These are phyloP conservation scores for Suhomyces emberorum DNA, from an alignment of 805 yeast genomes.

Conservation along the genomic window DNA sequence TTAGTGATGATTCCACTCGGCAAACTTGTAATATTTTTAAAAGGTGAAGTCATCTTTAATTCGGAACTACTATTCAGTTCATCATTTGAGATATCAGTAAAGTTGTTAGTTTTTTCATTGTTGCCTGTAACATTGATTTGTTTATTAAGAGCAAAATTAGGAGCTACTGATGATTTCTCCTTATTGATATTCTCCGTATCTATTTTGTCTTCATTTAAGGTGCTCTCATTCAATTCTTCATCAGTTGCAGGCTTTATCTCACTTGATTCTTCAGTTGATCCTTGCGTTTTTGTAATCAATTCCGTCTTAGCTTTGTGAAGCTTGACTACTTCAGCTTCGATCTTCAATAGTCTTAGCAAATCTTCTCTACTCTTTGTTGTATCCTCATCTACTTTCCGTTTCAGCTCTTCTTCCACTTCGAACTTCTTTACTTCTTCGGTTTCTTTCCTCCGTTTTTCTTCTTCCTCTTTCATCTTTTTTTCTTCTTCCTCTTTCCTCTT, in stretches of 20 bases:
- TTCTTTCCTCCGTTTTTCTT: not conserved
- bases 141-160: not conserved
- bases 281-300: not conserved
- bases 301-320: not conserved
- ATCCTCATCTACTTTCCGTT: too few relatives aligned
- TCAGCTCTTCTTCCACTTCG: too few relatives aligned
- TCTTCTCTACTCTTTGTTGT: not conserved
- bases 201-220: not conserved
- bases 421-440: not conserved
- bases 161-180: not conserved
- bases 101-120: not conserved
- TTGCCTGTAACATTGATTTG: not conserved
- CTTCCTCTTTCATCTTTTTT: not conserved
- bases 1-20: not conserved
- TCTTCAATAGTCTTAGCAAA: too few relatives aligned
- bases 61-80: too few relatives aligned
- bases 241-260: not conserved
- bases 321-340: not conserved
- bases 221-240: not conserved
- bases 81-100: not conserved
- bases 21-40: not conserved
- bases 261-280: not conserved
- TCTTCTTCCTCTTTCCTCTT: not conserved
- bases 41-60: too few relatives aligned
- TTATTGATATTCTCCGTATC: not conserved